These are phyloP conservation scores for Prasinococcaceae sp. DNA, from an alignment of 139 green algal genomes.

Conservation along the genomic window DNA sequence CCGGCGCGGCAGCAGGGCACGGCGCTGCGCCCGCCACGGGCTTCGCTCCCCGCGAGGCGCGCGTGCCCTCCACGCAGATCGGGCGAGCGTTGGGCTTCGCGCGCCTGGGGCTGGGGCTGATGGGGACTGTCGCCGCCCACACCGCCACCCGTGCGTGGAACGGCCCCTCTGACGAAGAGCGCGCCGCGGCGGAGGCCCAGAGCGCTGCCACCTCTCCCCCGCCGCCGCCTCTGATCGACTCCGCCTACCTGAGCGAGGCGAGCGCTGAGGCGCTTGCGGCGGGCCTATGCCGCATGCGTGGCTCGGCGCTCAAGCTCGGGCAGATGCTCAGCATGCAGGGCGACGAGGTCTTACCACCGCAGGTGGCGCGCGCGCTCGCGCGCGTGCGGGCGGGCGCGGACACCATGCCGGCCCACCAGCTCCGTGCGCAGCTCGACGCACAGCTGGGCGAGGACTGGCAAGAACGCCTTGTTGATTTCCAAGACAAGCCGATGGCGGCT, in stretches of 20 bases:
- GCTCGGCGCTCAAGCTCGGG: constrained; percentile 86
- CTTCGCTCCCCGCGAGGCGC: constrained; percentile 28
- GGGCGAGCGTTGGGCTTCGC: constrained; percentile 66
- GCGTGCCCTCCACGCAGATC: constrained; percentile 57
- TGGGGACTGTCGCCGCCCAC: constrained; percentile 49
- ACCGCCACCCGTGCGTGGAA: neutral
- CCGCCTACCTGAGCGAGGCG: constrained; percentile 43
- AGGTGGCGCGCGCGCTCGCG: constrained; percentile 52
- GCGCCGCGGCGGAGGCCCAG: neutral
- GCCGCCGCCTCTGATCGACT: no score
- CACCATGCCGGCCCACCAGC: constrained; percentile 78
- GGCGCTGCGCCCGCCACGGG: no score
- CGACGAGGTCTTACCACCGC: constrained; percentile 67
- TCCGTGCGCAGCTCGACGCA: constrained; percentile 50
- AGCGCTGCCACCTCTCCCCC: neutral
- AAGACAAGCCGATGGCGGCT: constrained; percentile 63
- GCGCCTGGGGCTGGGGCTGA: constrained; percentile 52
- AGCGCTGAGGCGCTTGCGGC: constrained; percentile 80
- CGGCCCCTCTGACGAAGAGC: neutral
- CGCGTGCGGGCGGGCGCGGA: constrained; percentile 65
- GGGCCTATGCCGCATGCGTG: constrained; percentile 45
- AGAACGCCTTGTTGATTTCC: constrained; percentile 35
- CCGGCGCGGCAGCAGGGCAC: no score
- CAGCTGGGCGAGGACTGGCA: constrained; percentile 66
- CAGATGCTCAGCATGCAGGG: constrained; percentile 97